These are phyloP conservation scores for Blumeria graminis DNA, from an alignment of 2,329 filamentous ascomycete genomes.

Conservation along the genomic window DNA sequence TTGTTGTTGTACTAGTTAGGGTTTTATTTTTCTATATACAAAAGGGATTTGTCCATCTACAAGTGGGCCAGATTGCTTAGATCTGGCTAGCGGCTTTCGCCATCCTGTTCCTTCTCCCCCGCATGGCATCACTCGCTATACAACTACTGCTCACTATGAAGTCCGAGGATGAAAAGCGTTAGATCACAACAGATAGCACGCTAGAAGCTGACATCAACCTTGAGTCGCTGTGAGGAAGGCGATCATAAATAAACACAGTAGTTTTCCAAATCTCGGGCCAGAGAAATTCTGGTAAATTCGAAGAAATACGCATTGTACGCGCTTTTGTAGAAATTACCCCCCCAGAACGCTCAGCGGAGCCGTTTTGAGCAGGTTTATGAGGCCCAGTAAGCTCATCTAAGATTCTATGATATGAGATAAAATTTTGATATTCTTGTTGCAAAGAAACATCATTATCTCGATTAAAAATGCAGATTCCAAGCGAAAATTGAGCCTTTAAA, in stretches of 20 bases:
- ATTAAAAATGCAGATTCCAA: not conserved
- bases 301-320: not conserved
- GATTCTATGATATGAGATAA: not conserved
- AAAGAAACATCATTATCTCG: not conserved
- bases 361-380: not conserved
- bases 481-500: not conserved
- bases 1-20: too few species aligned
- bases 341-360: not conserved
- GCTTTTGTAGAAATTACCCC: not conserved
- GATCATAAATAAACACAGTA: not conserved
- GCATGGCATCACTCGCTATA: too few species aligned
- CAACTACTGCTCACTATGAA: too few species aligned
- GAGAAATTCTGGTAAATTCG: not conserved
- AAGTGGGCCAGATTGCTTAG: too few species aligned
- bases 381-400: not conserved
- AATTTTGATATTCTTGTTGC: not conserved
- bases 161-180: too few species aligned
- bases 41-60: too few species aligned
- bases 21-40: too few species aligned
- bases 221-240: not conserved
- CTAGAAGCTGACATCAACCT: not conserved
- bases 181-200: too few species aligned
- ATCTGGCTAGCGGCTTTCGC: too few species aligned
- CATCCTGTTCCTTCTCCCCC: too few species aligned
- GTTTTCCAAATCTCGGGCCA: not conserved